Evolutionary conservation across 2,329 filamentous ascomycete genomes (phyloP).

Genomic region (Acephala macrosclerotiorum): DNA sequence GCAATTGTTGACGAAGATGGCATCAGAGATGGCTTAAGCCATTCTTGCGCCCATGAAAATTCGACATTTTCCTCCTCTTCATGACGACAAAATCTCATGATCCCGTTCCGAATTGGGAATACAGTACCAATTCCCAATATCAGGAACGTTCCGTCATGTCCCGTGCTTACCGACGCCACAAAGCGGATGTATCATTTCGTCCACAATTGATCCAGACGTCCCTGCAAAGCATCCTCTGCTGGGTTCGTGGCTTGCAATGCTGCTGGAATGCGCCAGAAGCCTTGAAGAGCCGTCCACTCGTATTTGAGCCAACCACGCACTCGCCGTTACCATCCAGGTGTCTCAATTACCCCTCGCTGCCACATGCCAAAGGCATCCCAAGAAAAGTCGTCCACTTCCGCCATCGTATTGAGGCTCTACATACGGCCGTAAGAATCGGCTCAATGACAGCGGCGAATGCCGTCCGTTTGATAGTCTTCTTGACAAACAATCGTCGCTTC

Average conservation of each 20-base stretch:
- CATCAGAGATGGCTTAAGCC: not conserved
- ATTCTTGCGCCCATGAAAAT: not conserved
- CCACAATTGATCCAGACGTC: no score
- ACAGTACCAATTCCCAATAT: not conserved
- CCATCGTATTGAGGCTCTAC: slow-evolving; percentile 7
- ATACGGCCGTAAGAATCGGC: slow-evolving; percentile 10
- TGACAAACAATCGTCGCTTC: slow-evolving; percentile 11
- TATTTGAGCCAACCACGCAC: slow-evolving; percentile 21
- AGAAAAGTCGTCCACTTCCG: not conserved
- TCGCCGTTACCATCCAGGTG: slow-evolving; percentile 1
- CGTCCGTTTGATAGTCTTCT: slow-evolving; percentile 1
- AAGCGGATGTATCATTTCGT: not conserved
- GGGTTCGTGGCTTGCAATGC: slow-evolving; percentile 6
- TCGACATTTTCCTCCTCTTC: not conserved
- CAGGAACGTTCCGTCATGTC: not conserved
- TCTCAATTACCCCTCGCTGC: slow-evolving; percentile 12
- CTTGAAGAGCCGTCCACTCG: slow-evolving; percentile 17
- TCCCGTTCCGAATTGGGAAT: not conserved
- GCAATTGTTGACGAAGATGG: not conserved
- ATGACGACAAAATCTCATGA: not conserved
- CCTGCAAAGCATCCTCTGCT: not conserved
- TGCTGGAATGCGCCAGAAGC: slow-evolving; percentile 17
- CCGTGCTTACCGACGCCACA: not conserved
- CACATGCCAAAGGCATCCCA: not conserved
- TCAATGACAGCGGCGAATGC: not conserved